These are phyloP conservation scores for Sporothrix brunneoviolacea DNA, from an alignment of 2,329 filamentous ascomycete genomes.

Conservation along the genomic window DNA sequence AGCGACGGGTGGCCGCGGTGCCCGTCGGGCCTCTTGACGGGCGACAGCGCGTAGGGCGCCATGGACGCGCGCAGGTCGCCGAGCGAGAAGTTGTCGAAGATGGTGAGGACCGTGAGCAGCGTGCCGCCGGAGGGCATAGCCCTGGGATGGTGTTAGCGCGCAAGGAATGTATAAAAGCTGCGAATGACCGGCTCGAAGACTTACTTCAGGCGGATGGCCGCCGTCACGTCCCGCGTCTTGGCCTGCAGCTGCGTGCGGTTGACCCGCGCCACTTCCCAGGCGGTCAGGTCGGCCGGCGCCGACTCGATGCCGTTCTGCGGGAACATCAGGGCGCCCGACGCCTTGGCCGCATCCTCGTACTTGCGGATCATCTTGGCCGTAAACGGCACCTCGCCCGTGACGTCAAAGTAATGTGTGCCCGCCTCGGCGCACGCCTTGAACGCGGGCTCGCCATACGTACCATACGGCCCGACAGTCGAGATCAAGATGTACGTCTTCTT, in stretches of 20 bases:
- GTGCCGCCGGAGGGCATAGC: constrained; percentile 59
- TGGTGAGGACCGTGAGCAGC: constrained; percentile 56
- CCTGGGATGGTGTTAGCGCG: no score
- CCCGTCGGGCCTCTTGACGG: constrained; percentile 39
- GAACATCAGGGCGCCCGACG: constrained; percentile 51
- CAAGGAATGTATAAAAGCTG: no score
- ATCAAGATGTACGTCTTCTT: constrained; percentile 52
- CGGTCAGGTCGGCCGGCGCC: constrained; percentile 52
- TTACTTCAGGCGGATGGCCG: constrained; percentile 39
- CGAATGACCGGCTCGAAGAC: no score
- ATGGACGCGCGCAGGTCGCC: constrained; percentile 39
- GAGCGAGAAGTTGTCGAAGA: constrained; percentile 47
- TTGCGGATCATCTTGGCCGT: constrained; percentile 54
- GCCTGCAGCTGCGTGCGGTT: constrained; percentile 44
- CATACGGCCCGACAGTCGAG: constrained; percentile 54
- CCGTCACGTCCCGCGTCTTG: constrained; percentile 46
- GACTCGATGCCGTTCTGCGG: constrained; percentile 59
- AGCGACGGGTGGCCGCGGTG: constrained; percentile 29
- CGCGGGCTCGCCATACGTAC: constrained; percentile 48
- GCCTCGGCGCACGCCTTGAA: constrained; percentile 56
- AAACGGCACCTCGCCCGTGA: constrained; percentile 55
- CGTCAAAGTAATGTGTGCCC: constrained; percentile 59
- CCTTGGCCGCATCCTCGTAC: constrained; percentile 47
- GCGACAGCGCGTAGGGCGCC: constrained; percentile 51
- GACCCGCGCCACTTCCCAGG: constrained; percentile 45